A percentile compares a stretch with the other conserved stretches of the same genome.
Evolutionary conservation across 2,329 filamentous ascomycete genomes (phyloP).

Genomic region (Calonectria crousiana): DNA sequence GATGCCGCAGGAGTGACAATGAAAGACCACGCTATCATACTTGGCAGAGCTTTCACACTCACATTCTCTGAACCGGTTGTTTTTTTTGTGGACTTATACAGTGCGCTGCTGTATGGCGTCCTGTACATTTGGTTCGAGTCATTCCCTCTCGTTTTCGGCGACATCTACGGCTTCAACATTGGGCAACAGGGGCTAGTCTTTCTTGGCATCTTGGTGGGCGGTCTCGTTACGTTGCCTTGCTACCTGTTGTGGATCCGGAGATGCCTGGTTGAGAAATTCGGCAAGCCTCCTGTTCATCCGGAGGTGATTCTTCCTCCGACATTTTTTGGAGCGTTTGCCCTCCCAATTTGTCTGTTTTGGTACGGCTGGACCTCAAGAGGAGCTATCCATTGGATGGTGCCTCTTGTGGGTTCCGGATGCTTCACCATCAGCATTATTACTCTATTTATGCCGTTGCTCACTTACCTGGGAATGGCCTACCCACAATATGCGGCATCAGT

Average conservation of each 20-base stretch:
- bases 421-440: constrained; percentile 10
- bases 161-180: constrained; percentile 57
- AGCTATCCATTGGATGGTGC: constrained; percentile 23
- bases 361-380: constrained; percentile 24
- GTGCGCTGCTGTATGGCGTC: constrained; percentile 55
- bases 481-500: constrained; percentile 15
- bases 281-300: neutral
- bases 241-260: constrained; percentile 27
- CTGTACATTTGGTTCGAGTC: constrained; percentile 54
- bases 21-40: constrained; percentile 39
- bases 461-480: constrained; percentile 26
- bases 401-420: neutral
- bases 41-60: constrained; percentile 54
- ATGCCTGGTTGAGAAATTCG: constrained; percentile 18
- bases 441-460: constrained; percentile 25
- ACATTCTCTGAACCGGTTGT: constrained; percentile 56
- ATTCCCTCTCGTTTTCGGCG: constrained; percentile 34
- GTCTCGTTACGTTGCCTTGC: constrained; percentile 7
- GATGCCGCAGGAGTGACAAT: constrained; percentile 26
- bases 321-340: constrained; percentile 73
- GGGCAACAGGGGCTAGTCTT: constrained; percentile 65
- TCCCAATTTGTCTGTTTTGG: constrained; percentile 52
- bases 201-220: constrained; percentile 28
- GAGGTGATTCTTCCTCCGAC: constrained; percentile 50
- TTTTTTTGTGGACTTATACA: constrained; percentile 57